These are phyloP conservation scores for Lyophyllum shimeji DNA, from an alignment of 768 basidiomycete species.

Conservation along the genomic window DNA sequence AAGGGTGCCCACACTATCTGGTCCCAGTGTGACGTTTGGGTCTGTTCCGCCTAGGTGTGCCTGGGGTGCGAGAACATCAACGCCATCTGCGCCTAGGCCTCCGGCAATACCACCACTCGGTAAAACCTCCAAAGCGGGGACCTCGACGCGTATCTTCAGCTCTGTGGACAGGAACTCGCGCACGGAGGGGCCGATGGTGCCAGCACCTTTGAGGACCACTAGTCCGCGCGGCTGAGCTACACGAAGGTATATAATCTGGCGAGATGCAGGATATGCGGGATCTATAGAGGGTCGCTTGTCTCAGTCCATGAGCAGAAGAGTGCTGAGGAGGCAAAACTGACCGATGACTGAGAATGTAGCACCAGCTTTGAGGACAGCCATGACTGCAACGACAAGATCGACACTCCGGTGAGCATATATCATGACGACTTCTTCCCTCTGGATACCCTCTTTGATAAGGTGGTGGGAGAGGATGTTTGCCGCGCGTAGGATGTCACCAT, in stretches of 20 bases:
- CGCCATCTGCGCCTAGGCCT: constrained; percentile 42
- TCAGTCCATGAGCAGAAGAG: not conserved
- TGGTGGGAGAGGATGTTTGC: constrained; percentile 91
- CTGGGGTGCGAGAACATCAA: constrained; percentile 64
- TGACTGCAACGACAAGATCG: constrained; percentile 94
- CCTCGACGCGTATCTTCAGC: constrained; percentile 84
- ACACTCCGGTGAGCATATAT: constrained; percentile 96
- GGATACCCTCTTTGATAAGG: constrained; percentile 79
- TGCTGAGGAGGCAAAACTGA: constrained; percentile 33
- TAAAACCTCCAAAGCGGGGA: constrained; percentile 82
- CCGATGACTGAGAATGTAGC: constrained; percentile 98
- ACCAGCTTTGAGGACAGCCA: constrained; percentile 95
- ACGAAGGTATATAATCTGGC: constrained; percentile 90
- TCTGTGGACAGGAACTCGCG: constrained; percentile 78
- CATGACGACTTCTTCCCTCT: constrained; percentile 96
- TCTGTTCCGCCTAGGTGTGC: constrained; percentile 62
- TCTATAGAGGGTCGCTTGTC: constrained; percentile 46
- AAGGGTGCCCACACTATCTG: constrained; percentile 91
- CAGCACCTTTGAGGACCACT: constrained; percentile 88
- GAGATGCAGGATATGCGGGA: constrained; percentile 92
- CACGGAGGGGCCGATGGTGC: constrained; percentile 74
- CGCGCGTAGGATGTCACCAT: constrained; percentile 77
- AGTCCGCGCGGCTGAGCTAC: constrained; percentile 93
- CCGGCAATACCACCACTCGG: constrained; percentile 64
- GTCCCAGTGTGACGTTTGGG: constrained; percentile 85